phyloP scores from a whole-genome alignment of 352 stramenopile genomes.

The Peronospora belbahrii region DNA sequence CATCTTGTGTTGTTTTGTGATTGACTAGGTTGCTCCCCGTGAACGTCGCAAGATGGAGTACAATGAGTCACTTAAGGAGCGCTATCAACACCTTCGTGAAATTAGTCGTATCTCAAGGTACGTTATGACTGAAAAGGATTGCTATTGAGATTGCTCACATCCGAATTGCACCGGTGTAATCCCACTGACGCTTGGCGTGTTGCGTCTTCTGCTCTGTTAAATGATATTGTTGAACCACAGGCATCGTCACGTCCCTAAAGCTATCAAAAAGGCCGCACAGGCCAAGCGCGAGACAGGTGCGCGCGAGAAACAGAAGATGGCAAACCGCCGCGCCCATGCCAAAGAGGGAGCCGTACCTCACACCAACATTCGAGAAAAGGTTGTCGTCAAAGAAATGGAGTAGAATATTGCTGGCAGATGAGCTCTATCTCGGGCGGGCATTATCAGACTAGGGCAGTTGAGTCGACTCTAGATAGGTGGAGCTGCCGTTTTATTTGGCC shows the following conservation, averaged over 20 bases:
- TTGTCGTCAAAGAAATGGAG: slow-evolving; percentile 74
- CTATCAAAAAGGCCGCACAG: slow-evolving; percentile 95
- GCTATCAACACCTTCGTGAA: slow-evolving; percentile 91
- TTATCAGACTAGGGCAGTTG: background rate
- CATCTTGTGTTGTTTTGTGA: background rate
- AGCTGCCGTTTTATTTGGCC: slow-evolving; percentile 1
- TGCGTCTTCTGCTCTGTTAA: slow-evolving; percentile 15
- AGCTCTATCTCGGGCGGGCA: background rate
- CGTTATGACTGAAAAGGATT: slow-evolving; percentile 10
- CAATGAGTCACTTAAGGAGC: slow-evolving; percentile 94
- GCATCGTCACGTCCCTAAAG: slow-evolving; percentile 93
- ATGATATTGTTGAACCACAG: slow-evolving; percentile 29
- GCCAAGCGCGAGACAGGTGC: slow-evolving; percentile 74
- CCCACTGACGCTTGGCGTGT: slow-evolving; percentile 11
- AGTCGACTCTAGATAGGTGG: background rate
- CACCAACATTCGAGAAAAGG: slow-evolving; percentile 64
- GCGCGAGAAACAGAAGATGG: slow-evolving; percentile 84
- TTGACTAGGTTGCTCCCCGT: slow-evolving; percentile 43
- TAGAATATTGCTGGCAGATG: slow-evolving; percentile 33
- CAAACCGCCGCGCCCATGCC: slow-evolving; percentile 75
- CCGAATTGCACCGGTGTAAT: background rate
- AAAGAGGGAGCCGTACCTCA: slow-evolving; percentile 67
- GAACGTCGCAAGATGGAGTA: slow-evolving; percentile 93
- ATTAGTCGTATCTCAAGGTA: slow-evolving; percentile 90
- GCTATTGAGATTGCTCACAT: slow-evolving; percentile 7